phyloP scores from a whole-genome alignment of 371 early-diverging fungal species.

The Mucor irregularis region DNA sequence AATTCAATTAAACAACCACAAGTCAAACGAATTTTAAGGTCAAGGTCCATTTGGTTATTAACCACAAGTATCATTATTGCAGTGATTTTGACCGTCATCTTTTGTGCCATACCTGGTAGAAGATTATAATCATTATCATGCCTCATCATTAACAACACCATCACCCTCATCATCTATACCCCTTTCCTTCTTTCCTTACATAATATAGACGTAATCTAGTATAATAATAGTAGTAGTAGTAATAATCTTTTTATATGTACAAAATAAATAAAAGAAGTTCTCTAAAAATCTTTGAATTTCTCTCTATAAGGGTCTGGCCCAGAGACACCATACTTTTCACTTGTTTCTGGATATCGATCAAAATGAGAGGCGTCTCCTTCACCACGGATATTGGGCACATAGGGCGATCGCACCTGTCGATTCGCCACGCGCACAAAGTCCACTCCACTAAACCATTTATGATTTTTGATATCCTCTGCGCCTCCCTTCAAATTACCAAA shows the following conservation, averaged over 20 bases:
- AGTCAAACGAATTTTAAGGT: constrained; percentile 40
- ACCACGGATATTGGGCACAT: constrained; percentile 77
- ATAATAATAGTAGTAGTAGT: too few species aligned
- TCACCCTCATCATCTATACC: too few species aligned
- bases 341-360: constrained; percentile 85
- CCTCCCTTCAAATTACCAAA: constrained; percentile 92
- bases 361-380: constrained; percentile 93
- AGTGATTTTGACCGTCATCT: constrained; percentile 38
- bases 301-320: constrained; percentile 39
- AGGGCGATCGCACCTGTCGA: constrained; percentile 74
- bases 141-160: too few species aligned
- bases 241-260: too few species aligned
- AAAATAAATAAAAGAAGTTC: too few species aligned
- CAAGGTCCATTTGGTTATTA: constrained; percentile 46
- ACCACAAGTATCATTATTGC: constrained; percentile 26
- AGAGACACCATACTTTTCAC: constrained; percentile 52
- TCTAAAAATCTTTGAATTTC: constrained; percentile 39
- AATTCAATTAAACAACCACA: constrained; percentile 45
- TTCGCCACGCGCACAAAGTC: constrained; percentile 67
- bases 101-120: constrained; percentile 49
- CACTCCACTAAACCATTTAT: constrained; percentile 86
- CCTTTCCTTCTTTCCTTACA: too few species aligned
- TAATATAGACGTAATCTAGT: too few species aligned
- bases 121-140: constrained; percentile 42
- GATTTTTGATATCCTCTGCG: constrained; percentile 82